Conservation (phyloP, 2,329 filamentous ascomycete species). For the Tolypocladium ophioglossoides region DNA sequence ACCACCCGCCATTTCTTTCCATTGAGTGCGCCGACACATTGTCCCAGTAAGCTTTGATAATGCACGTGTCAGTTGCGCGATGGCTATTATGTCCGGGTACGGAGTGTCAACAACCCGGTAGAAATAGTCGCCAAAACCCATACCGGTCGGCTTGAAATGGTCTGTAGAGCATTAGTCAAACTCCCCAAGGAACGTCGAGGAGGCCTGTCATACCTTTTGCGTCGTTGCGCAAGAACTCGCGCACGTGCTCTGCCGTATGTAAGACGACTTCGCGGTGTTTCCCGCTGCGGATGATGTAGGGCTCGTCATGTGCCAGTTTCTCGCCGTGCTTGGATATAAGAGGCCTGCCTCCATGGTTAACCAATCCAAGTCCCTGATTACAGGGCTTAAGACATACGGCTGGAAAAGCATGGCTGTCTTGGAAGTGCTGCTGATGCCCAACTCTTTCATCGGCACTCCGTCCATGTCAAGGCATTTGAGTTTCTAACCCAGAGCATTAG, state of each 20-base stretch:
- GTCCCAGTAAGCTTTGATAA: neutral
- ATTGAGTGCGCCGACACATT: neutral
- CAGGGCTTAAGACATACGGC: neutral
- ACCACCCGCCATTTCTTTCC: neutral
- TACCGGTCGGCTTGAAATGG: neutral
- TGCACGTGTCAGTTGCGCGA: neutral
- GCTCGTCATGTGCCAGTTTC: neutral
- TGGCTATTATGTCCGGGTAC: neutral
- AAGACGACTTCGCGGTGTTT: neutral
- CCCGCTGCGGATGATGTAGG: neutral
- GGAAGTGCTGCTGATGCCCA: neutral
- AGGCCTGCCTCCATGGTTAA: neutral
- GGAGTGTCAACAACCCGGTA: neutral
- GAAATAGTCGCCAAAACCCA: neutral
- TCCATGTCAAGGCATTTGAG: neutral
- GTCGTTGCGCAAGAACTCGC: neutral
- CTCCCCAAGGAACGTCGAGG: neutral
- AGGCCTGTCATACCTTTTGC: neutral
- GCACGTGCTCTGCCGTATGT: neutral
- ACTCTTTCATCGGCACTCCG: neutral
- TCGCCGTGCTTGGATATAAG: neutral
- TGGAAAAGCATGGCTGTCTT: neutral
- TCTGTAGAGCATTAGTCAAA: neutral
- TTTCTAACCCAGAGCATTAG: neutral
- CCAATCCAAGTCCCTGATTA: neutral